A percentile compares a stretch with the other conserved stretches of the same genome.
Evolutionary conservation across 768 basidiomycete species (phyloP).

Genomic region (Psilocybe sp.): DNA sequence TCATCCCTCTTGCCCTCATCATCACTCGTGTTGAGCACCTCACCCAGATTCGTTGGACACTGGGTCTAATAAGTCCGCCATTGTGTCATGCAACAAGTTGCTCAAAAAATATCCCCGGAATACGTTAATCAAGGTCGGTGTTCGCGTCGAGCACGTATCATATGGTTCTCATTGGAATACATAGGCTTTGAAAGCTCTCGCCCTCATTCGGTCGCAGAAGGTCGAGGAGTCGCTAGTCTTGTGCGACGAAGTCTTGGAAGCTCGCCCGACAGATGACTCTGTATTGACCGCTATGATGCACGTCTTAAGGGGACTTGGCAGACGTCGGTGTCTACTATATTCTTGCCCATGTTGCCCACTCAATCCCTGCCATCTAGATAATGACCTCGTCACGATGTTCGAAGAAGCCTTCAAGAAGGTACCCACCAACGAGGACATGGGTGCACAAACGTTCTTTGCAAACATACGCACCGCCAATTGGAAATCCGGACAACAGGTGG

Average conservation of each 20-base stretch:
- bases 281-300: slow-evolving; percentile 82
- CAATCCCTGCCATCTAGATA: slow-evolving; percentile 37
- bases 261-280: slow-evolving; percentile 70
- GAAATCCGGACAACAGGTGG: slow-evolving; percentile 83
- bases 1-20: slow-evolving; percentile 1
- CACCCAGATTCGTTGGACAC: slow-evolving; percentile 78
- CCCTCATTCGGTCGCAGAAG: slow-evolving; percentile 80
- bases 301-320: slow-evolving; percentile 74
- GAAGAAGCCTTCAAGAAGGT: slow-evolving; percentile 84
- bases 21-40: neutral
- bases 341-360: neutral
- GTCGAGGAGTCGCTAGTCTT: slow-evolving; percentile 77
- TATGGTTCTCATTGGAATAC: slow-evolving; percentile 1
- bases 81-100: slow-evolving; percentile 82
- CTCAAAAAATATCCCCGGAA: slow-evolving; percentile 83
- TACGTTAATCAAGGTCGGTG: slow-evolving; percentile 61
- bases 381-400: slow-evolving; percentile 81
- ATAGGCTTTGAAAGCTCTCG: slow-evolving; percentile 82
- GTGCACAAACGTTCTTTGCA: slow-evolving; percentile 81
- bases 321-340: slow-evolving; percentile 38
- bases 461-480: slow-evolving; percentile 77
- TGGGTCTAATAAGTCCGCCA: slow-evolving; percentile 82
- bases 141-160: neutral
- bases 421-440: slow-evolving; percentile 80
- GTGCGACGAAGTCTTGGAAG: slow-evolving; percentile 76